phyloP scores from a whole-genome alignment of 306 rosid species.

The Trifolium subterraneum region DNA sequence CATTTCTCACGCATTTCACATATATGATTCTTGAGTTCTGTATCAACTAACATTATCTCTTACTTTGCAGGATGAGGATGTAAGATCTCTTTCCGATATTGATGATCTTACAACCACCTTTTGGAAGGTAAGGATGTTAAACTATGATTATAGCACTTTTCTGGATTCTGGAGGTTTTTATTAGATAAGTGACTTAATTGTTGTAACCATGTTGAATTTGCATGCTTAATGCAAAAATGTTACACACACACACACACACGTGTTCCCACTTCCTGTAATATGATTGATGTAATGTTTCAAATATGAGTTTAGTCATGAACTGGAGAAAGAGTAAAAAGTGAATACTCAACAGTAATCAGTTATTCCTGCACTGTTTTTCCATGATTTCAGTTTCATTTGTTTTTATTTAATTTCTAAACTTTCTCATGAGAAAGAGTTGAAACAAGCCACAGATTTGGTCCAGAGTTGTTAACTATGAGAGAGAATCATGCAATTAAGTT shows the following conservation, averaged over 20 bases:
- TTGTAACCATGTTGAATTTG: conserved; percentile 25
- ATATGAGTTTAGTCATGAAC: conserved; percentile 18
- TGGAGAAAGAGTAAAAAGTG: not conserved
- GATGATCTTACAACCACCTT: conserved; percentile 57
- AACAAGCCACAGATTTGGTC: conserved; percentile 12
- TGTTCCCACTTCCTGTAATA: not conserved
- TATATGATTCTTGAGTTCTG: not conserved
- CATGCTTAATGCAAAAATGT: not conserved
- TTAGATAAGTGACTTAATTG: conserved; percentile 9
- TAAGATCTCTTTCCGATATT: conserved; percentile 52
- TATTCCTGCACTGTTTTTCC: conserved; percentile 29
- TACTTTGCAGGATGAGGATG: conserved; percentile 47
- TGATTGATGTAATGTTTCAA: conserved; percentile 25
- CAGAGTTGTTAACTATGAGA: conserved; percentile 6
- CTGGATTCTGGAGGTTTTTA: conserved; percentile 28
- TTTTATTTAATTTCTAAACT: not conserved
- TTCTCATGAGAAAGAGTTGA: conserved; percentile 5
- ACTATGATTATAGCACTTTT: not conserved
- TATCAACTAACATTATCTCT: conserved; percentile 37
- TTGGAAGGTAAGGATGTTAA: conserved; percentile 46
- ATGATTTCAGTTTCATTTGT: conserved; percentile 26
- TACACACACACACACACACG: not conserved
- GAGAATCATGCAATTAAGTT: not conserved
- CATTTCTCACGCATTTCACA: not conserved
- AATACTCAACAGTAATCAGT: conserved; percentile 12